Evolutionary conservation across 345 rosid species (phyloP).

Genomic region (Pugionium cornutum): DNA sequence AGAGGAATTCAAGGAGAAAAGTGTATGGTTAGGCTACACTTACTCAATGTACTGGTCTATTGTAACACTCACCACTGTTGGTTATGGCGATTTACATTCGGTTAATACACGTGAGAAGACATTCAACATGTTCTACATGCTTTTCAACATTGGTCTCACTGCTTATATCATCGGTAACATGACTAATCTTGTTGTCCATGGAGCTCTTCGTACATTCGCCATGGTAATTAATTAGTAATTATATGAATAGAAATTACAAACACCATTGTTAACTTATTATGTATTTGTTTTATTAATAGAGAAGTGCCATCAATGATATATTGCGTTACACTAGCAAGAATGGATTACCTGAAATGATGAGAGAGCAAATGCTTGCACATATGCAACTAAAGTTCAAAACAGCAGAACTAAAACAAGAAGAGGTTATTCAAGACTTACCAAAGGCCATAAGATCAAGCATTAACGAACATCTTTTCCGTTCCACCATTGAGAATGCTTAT

Average conservation of each 20-base stretch:
- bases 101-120: conserved; percentile 66
- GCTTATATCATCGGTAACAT: conserved; percentile 91
- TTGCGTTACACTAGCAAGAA: conserved; percentile 79
- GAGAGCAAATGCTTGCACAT: conserved; percentile 90
- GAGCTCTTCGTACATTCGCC: conserved; percentile 60
- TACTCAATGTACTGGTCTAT: conserved; percentile 94
- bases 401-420: conserved; percentile 82
- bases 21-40: conserved; percentile 83
- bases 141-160: conserved; percentile 84
- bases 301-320: conserved; percentile 74
- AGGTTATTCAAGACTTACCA: conserved; percentile 75
- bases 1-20: conserved; percentile 58
- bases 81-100: conserved; percentile 87
- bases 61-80: conserved; percentile 87
- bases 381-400: conserved; percentile 92
- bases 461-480: conserved; percentile 71
- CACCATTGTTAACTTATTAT: not conserved
- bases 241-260: too few species aligned
- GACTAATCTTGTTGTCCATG: conserved; percentile 89
- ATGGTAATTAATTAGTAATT: conserved; percentile 49
- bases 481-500: conserved; percentile 57
- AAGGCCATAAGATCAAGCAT: conserved; percentile 91
- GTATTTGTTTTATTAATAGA: conserved; percentile 46
- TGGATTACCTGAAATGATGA: conserved; percentile 74
- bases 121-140: conserved; percentile 83